These are phyloP conservation scores for Cercospora berteroae DNA, from an alignment of 2,329 filamentous ascomycete species.

Conservation along the genomic window DNA sequence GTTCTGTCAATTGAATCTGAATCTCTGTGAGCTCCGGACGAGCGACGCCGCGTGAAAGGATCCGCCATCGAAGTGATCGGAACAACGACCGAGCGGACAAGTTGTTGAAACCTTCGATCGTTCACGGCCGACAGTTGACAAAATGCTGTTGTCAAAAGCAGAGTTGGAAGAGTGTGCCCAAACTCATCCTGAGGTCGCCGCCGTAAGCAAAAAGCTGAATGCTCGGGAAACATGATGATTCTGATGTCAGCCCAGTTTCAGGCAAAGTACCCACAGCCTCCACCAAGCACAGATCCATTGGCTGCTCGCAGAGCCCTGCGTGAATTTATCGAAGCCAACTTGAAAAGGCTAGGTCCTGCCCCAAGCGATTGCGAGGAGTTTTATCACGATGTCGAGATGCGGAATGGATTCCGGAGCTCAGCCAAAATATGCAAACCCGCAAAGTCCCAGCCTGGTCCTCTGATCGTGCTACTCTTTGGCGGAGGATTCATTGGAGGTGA, in stretches of 20 bases:
- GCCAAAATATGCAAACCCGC: conserved; percentile 38
- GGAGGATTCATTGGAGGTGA: conserved; percentile 33
- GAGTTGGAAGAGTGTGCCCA: conserved; percentile 17
- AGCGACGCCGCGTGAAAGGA: neutral
- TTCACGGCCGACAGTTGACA: neutral
- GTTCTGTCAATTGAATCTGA: neutral
- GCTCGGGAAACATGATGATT: neutral
- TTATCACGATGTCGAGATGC: conserved; percentile 37
- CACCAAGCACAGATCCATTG: conserved; percentile 10
- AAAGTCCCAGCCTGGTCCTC: conserved; percentile 18
- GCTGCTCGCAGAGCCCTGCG: conserved; percentile 12
- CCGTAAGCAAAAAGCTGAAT: conserved; percentile 7
- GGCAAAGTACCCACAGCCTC: conserved; percentile 15
- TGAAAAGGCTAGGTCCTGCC: conserved; percentile 22
- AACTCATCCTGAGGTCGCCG: conserved; percentile 21
- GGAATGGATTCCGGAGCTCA: conserved; percentile 37
- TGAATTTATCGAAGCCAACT: conserved; percentile 9
- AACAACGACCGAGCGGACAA: neutral
- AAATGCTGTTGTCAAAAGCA: conserved; percentile 19
- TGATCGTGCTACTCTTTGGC: conserved; percentile 32
- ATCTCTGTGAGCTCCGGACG: neutral
- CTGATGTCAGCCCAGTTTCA: conserved; percentile 19
- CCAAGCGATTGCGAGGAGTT: conserved; percentile 36
- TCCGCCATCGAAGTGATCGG: neutral
- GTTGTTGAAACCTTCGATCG: neutral